These are phyloP conservation scores for Camellia sinensis DNA, from an alignment of 148 eudicot genomes.

Conservation along the genomic window DNA sequence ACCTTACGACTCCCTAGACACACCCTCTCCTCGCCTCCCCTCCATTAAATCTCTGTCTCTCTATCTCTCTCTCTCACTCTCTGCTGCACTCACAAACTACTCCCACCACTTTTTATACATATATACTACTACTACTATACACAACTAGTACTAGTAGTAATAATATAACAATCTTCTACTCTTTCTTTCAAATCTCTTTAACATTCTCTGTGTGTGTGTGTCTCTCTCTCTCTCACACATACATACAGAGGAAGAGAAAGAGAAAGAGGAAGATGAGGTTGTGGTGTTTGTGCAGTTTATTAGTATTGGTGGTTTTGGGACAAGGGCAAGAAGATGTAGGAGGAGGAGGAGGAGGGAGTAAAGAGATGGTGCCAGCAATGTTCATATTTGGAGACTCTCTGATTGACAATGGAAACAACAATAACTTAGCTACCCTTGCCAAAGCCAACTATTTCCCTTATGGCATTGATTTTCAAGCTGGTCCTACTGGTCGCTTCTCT, in stretches of 20 bases:
- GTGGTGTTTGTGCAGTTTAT: not conserved
- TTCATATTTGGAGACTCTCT: conserved; percentile 90
- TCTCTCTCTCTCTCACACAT: not conserved
- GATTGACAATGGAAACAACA: conserved; percentile 89
- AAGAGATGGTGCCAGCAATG: conserved; percentile 70
- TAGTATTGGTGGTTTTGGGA: conserved; percentile 13
- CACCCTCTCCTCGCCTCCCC: too few species aligned
- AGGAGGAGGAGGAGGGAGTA: conserved; percentile 10
- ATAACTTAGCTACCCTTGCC: conserved; percentile 71
- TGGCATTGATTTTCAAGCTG: conserved; percentile 81
- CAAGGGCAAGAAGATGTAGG: conserved; percentile 20
- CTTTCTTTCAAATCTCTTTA: not conserved
- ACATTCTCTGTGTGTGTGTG: too few species aligned
- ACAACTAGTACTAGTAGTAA: too few species aligned
- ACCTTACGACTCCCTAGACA: not conserved
- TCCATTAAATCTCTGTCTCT: not conserved
- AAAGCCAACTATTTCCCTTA: conserved; percentile 92
- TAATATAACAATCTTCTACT: not conserved
- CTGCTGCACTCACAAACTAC: conserved; percentile 14
- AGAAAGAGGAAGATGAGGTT: not conserved
- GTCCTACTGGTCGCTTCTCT: conserved; percentile 86
- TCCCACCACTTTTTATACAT: not conserved
- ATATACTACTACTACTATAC: too few species aligned
- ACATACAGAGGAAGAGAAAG: not conserved
- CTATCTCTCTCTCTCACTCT: not conserved